A percentile compares a stretch with the other conserved stretches of the same genome.
Evolutionary conservation across 106 monocot species (phyloP).

Genomic region (Platanthera zijinensis): DNA sequence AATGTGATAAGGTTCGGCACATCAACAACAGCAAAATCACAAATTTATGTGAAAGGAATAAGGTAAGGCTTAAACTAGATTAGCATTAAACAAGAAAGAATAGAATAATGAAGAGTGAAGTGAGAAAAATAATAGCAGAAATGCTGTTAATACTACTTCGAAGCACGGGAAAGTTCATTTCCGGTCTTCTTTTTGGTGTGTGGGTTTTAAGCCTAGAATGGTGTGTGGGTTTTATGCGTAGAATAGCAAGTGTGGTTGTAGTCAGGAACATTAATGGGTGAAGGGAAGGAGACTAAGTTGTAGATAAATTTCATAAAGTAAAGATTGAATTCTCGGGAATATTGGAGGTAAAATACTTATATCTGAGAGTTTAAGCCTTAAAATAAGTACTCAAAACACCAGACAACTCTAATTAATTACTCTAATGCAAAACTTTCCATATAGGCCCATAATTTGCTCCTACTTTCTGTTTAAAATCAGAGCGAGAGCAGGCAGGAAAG

Average conservation of each 20-base stretch:
- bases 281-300: neutral
- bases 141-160: neutral
- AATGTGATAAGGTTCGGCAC: neutral
- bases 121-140: neutral
- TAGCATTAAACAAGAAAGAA: neutral
- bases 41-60: neutral
- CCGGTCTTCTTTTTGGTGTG: neutral
- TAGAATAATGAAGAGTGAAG: neutral
- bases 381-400: neutral
- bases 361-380: neutral
- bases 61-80: neutral
- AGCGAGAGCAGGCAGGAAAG: neutral
- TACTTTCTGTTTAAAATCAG: neutral
- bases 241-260: no score
- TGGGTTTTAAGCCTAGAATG: neutral
- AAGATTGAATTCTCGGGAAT: neutral
- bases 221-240: neutral
- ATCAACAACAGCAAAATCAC: conserved; percentile 1
- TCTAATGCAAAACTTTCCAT: neutral
- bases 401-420: neutral
- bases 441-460: neutral
- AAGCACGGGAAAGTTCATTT: neutral
- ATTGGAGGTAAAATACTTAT: neutral
- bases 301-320: no score
- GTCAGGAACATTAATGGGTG: neutral